phyloP scores from a whole-genome alignment of 2,329 filamentous ascomycete genomes.

The Colletotrichum horii region DNA sequence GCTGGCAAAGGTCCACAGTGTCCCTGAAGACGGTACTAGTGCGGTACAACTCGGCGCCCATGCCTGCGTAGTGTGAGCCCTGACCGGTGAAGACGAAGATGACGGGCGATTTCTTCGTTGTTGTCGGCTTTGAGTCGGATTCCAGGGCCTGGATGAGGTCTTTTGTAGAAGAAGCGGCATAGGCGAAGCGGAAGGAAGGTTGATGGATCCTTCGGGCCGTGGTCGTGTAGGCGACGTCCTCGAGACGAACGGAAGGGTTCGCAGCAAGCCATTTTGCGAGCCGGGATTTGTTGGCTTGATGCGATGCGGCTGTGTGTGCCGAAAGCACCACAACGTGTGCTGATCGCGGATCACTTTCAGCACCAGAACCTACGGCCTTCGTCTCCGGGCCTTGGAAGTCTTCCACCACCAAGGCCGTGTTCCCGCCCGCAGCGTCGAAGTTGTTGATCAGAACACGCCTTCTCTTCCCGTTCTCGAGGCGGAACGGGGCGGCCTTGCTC shows the following conservation, averaged over 20 bases:
- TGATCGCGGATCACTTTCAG: not conserved
- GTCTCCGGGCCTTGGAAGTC: not conserved
- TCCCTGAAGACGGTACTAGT: constrained; percentile 30
- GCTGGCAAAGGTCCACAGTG: constrained; percentile 37
- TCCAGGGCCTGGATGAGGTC: not conserved
- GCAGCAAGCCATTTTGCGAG: not conserved
- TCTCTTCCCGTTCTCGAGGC: not conserved
- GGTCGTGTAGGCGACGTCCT: not conserved
- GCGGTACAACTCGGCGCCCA: constrained; percentile 33
- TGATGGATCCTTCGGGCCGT: constrained; percentile 1
- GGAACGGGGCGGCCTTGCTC: not conserved
- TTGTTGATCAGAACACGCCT: constrained; percentile 38
- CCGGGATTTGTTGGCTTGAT: not conserved
- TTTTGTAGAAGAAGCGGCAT: not conserved
- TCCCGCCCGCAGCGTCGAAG: constrained; percentile 36
- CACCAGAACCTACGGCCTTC: fast-evolving
- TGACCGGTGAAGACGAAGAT: constrained; percentile 45
- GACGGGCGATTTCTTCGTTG: constrained; percentile 20
- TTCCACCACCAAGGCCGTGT: constrained; percentile 27
- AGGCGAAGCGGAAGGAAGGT: not conserved
- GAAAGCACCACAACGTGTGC: not conserved
- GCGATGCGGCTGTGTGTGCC: not conserved
- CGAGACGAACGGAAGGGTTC: not conserved
- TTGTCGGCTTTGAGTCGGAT: not conserved
- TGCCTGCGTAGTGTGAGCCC: constrained; percentile 34